Percentiles rank a stretch among this genome's conserved stretches.
These are phyloP conservation scores for Coemansia sp. DNA, from an alignment of 192 early-diverging fungal genomes.

Conservation along the genomic window DNA sequence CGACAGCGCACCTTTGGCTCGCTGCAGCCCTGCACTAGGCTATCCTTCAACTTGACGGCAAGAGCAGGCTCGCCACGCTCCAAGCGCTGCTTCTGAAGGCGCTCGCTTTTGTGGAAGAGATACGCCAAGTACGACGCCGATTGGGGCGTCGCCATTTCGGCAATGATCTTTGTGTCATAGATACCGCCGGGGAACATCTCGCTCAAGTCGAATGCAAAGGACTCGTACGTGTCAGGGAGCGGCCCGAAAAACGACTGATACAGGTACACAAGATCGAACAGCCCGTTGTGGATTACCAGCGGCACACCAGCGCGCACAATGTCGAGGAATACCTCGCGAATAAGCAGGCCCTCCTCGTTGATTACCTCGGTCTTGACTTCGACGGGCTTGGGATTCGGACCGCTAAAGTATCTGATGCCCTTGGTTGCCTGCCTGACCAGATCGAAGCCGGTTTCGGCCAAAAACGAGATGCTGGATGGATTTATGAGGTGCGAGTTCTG, in stretches of 20 bases:
- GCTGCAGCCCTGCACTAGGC: constrained; percentile 1
- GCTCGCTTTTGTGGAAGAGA: constrained; percentile 44
- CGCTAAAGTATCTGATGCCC: constrained; percentile 81
- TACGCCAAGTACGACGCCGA: constrained; percentile 43
- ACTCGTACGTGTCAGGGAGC: constrained; percentile 67
- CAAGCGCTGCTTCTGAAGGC: constrained; percentile 22
- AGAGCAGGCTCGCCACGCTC: constrained; percentile 26
- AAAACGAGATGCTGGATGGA: constrained; percentile 71
- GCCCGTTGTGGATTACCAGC: constrained; percentile 90
- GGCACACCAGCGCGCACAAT: constrained; percentile 58
- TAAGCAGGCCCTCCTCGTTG: constrained; percentile 41
- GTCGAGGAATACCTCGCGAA: constrained; percentile 60
- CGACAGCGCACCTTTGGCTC: constrained; percentile 1
- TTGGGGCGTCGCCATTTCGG: constrained; percentile 44
- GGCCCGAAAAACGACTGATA: constrained; percentile 87
- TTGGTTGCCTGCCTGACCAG: constrained; percentile 71
- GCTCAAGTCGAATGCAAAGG: constrained; percentile 74
- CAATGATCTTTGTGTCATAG: constrained; percentile 90
- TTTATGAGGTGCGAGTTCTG: constrained; percentile 67
- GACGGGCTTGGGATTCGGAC: constrained; percentile 42
- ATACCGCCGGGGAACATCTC: constrained; percentile 87
- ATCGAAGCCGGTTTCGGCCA: constrained; percentile 85
- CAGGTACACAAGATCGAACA: constrained; percentile 90
- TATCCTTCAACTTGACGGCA: constrained; percentile 16
- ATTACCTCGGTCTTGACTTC: constrained; percentile 24